phyloP scores from a whole-genome alignment of 495 filamentous ascomycete genomes.

The Aspergillus ostianus region DNA sequence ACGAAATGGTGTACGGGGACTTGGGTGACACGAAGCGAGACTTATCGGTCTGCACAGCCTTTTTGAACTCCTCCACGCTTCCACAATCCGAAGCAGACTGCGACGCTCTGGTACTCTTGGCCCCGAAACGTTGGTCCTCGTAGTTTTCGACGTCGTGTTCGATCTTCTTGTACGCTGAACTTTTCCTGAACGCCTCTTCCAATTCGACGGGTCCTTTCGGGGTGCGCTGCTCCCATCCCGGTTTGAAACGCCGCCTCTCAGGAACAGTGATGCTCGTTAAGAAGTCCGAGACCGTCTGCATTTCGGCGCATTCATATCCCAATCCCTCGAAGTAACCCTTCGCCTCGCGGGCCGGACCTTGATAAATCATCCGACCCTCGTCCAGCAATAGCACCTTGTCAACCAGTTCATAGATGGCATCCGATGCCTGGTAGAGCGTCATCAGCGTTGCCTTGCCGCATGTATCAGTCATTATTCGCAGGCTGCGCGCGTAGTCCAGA shows the following conservation, averaged over 20 bases:
- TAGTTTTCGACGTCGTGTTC: constrained; percentile 50
- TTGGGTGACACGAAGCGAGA: constrained; percentile 39
- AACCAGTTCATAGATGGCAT: constrained; percentile 79
- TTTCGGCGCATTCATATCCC: constrained; percentile 71
- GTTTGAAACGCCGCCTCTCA: constrained; percentile 58
- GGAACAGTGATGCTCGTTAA: constrained; percentile 77
- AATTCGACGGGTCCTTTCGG: constrained; percentile 71
- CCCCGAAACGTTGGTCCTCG: constrained; percentile 35
- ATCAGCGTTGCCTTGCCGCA: constrained; percentile 77
- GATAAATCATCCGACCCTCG: constrained; percentile 74
- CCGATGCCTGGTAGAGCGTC: constrained; percentile 77
- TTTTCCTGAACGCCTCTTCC: constrained; percentile 53
- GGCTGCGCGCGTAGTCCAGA: constrained; percentile 64
- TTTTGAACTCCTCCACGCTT: constrained; percentile 42
- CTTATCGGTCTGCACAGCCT: constrained; percentile 40
- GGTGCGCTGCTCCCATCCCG: constrained; percentile 63
- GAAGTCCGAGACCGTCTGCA: constrained; percentile 82
- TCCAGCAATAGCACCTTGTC: constrained; percentile 86
- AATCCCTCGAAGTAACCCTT: constrained; percentile 76
- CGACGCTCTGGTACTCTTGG: constrained; percentile 29
- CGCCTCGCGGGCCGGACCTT: constrained; percentile 68
- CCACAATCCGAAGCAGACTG: constrained; percentile 41
- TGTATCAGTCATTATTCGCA: constrained; percentile 75
- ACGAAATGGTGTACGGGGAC: constrained; percentile 59
- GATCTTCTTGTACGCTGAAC: constrained; percentile 43